Base-by-base conservation (phyloP, 805 yeast species). In the Candida jianshihensis region DNA sequence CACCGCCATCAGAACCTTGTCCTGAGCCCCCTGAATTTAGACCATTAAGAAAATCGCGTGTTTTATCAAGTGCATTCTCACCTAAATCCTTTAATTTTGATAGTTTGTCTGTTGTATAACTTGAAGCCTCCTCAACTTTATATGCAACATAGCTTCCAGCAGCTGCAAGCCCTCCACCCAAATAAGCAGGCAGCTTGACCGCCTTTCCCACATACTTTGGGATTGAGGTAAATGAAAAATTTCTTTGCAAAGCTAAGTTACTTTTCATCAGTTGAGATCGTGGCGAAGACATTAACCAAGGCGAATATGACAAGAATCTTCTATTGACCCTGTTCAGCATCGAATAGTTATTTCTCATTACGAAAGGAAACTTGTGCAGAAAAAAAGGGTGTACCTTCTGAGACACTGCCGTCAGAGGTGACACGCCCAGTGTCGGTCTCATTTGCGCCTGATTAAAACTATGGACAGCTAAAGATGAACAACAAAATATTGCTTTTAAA, bases 81-180 rank as follows among this genome's bases (percentile, higher is more conserved):
- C 85, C 75, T 30, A 76, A 57, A 37, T 81, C 96, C 37, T 74
- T 74, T 19, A 81, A 64, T 39, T 75, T 66, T 8, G 68, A 66
- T 30, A 90, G 48, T 51, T 76, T 75, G 41, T 83, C 95, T 37
- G 68, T 68, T 1, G 96, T 75, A 48, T 73, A 85, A 26, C 57
- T 66, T 1, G 85, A 70, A 1, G 95, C 95, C 58, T 90, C 94
- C 36, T 88, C 94, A 9, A 89, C 83, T 57, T 92, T 90, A 58
- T 89, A 89, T 15, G 89, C 87, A 33, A 90, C 79, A 54, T 88
- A 92, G 3, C 95, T 81, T 1, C 96, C 95, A 7, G 95, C 96
- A 10, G 97, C 97, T 3, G 95, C 96, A 25, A 88, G 60, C 0
- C 95, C 88, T 7, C 95, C 89, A 2, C 97, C 97, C 0, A 88